Base-by-base conservation (phyloP, 2,329 filamentous ascomycete species). In the Parasarocladium wereldwijsianum region DNA sequence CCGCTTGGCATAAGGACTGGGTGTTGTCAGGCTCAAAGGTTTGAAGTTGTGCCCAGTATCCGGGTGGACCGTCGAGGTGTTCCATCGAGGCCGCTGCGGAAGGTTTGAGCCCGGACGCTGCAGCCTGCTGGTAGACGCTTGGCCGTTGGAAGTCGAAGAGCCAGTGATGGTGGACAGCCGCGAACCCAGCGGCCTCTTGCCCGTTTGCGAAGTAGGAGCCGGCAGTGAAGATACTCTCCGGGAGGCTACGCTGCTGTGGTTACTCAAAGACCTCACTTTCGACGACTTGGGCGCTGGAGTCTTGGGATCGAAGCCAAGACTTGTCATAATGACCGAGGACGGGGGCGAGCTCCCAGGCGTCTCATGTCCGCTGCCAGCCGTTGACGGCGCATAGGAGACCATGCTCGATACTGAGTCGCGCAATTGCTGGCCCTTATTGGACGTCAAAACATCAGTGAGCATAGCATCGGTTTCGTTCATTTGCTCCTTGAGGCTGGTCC, bases 391-490 rank as follows among this genome's bases (percentile, higher is more conserved):
- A 40, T 81, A 81, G 2, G 83, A 92, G 4, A 93, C 62, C 52
- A 94, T 83, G 41, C 82, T 94, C 0, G 86, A 94, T 33, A 96
- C 78, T 0, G 87, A 94, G 50, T 96, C 87, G 26, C 87, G 72
- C 28, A 94, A 63, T 42, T 87, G 80, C 45, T 85, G 80, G 31
- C 70, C 74, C 38, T 66, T 68, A 30, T 58, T 60, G 34, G 72
- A 68, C 6, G 57, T 53, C 29, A 76, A 66, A 3, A 86, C 60
- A 31, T 92, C 83, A 34, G 90, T 82, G 18, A 96, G 50, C 11
- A 70, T 58, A 6, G 64, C 47, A 49, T 93, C 83, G 58, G 90
- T 75, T 5, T 86, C 78, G 34, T 62, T 67, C 58, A 90, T 87
- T 37, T 81, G 72, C 10, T 67, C 64, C 45, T 85, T 83, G 30